Evolutionary conservation across 257 asterid genomes (phyloP).

Genomic region (Solanum habrochaites): DNA sequence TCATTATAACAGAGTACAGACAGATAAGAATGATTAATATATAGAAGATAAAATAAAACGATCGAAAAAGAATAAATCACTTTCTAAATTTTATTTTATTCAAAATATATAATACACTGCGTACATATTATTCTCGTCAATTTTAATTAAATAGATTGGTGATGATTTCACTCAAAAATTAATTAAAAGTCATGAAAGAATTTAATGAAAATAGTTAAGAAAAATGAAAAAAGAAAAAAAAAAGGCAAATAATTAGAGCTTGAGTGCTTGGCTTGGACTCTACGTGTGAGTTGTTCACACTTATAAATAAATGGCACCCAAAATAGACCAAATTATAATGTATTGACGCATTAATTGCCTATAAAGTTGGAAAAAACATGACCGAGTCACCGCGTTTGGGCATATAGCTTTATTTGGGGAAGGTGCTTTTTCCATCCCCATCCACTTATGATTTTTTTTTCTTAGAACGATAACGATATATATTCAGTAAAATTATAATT

Average conservation of each 20-base stretch:
- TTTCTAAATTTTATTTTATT: neutral
- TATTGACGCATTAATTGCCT: neutral
- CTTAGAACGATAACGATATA: fast-evolving
- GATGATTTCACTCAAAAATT: neutral
- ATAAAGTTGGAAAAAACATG: neutral
- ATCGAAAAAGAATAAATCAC: neutral
- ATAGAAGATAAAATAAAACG: neutral
- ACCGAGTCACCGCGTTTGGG: neutral
- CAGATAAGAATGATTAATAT: neutral
- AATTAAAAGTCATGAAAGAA: neutral
- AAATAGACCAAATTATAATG: neutral
- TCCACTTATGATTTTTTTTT: neutral
- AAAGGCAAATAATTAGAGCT: neutral
- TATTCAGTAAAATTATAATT: neutral
- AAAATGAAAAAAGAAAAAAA: neutral
- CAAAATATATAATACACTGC: too few relatives aligned
- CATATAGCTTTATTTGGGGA: neutral
- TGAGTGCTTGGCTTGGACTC: neutral
- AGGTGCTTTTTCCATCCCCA: neutral
- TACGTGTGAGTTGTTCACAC: neutral
- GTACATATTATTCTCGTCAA: neutral
- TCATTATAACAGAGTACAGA: neutral
- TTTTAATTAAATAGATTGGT: neutral
- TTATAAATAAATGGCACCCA: neutral
- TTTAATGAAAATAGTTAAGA: neutral